These are phyloP conservation scores for Colletotrichum sp. DNA, from an alignment of 2,329 filamentous ascomycete species.

Conservation along the genomic window DNA sequence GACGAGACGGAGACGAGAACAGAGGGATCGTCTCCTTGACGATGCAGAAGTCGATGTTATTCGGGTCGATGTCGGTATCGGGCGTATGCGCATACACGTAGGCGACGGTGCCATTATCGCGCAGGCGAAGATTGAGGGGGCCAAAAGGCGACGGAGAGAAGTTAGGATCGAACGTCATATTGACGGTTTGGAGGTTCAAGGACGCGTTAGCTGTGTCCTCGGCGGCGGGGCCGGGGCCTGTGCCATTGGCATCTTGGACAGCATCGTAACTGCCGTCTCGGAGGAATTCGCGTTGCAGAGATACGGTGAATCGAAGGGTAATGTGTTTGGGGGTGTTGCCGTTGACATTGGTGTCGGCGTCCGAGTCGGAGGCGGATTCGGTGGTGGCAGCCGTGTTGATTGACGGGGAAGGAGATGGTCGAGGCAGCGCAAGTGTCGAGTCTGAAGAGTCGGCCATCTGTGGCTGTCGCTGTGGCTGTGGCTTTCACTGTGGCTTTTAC, in stretches of 20 bases:
- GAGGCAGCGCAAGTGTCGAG: background rate
- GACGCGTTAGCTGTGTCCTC: background rate
- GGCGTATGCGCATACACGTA: background rate
- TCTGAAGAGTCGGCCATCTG: background rate
- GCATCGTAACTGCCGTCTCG: background rate
- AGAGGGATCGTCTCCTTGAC: background rate
- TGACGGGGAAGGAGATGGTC: background rate
- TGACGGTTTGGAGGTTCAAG: background rate
- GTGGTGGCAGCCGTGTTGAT: background rate
- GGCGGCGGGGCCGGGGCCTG: background rate
- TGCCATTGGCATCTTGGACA: background rate
- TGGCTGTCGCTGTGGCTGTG: background rate
- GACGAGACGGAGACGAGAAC: background rate
- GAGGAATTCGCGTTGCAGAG: background rate
- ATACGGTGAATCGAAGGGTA: background rate
- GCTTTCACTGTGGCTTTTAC: background rate
- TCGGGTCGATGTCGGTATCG: background rate
- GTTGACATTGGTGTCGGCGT: background rate
- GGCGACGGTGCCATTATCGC: background rate
- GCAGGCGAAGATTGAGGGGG: background rate
- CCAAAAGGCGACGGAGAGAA: background rate
- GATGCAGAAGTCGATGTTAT: background rate
- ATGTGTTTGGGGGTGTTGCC: background rate
- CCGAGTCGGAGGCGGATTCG: background rate
- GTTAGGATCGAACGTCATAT: background rate